These are phyloP conservation scores for Sarcomyxa edulis DNA, from an alignment of 768 basidiomycete genomes.

Conservation along the genomic window DNA sequence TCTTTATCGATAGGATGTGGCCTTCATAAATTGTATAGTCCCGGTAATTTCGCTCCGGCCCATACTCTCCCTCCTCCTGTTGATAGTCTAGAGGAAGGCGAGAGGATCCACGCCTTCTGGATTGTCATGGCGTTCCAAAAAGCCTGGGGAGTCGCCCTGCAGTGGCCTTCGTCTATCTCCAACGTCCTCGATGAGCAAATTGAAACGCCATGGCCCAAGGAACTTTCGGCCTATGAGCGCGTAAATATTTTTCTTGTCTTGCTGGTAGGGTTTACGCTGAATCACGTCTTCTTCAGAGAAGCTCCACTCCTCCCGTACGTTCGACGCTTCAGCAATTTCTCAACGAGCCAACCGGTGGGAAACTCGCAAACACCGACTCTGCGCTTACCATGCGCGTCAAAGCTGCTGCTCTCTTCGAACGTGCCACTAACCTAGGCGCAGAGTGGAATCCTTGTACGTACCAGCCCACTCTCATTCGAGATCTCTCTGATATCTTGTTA, in stretches of 20 bases:
- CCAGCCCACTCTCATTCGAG: slow-evolving; percentile 2
- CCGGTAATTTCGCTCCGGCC: slow-evolving; percentile 28
- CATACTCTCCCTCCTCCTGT: slow-evolving; percentile 33
- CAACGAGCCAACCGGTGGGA: slow-evolving; percentile 31
- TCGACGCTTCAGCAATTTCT: slow-evolving; percentile 48
- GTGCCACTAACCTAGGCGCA: slow-evolving; percentile 47
- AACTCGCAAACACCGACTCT: slow-evolving; percentile 29
- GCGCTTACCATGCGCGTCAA: slow-evolving; percentile 42
- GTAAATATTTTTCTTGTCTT: slow-evolving; percentile 4
- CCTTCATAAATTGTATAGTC: slow-evolving; percentile 42
- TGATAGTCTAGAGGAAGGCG: slow-evolving; percentile 53
- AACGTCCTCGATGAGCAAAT: slow-evolving; percentile 48
- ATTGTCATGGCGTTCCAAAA: slow-evolving; percentile 54
- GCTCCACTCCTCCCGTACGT: slow-evolving; percentile 36
- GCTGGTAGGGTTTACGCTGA: slow-evolving; percentile 11
- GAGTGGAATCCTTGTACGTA: slow-evolving; percentile 39
- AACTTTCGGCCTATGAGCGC: slow-evolving; percentile 32
- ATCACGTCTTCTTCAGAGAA: slow-evolving; percentile 33
- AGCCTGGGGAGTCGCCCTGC: slow-evolving; percentile 47
- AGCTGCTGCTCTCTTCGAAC: slow-evolving; percentile 54
- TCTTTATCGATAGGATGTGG: slow-evolving; percentile 41
- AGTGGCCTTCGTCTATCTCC: slow-evolving; percentile 47
- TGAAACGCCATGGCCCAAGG: slow-evolving; percentile 51
- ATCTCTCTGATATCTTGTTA: not conserved
- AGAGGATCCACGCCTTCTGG: slow-evolving; percentile 67